Base-by-base conservation (phyloP, 1,284 basidiomycete species). In the Sporisorium exsertum region DNA sequence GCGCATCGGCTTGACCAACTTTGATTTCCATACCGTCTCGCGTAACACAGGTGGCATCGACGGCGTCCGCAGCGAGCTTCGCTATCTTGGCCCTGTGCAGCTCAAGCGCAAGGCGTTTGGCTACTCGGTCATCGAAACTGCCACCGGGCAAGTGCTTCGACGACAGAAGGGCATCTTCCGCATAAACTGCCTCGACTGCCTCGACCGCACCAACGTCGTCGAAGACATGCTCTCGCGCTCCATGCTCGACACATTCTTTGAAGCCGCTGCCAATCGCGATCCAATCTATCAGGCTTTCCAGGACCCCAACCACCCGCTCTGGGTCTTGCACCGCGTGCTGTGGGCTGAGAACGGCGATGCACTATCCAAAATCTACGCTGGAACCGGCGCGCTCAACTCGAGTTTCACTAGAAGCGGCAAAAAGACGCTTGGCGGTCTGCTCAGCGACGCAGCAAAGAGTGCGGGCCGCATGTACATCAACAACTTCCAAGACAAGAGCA, bases 201-300 rank as follows among this genome's bases (percentile, higher is more conserved):
- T 98, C 71, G 96, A 98, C 84, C 91, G 97, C 42, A 99, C 97
- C n/a, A 99, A 99, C 85, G 97, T 97, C 76, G 91, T 97, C 1
- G 93, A 98, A 86, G 95, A 97, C 33, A 71, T 81, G 60, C 65
- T 85, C 20, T 84, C 82, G 50, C 81, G 82, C 13, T 68, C 74
- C 15, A 65, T 72, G 57, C 76, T 85, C 18, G 77, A 81, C 49
- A 40, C 65, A 16, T 80, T 81, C 50, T 58, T 82, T 29, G 78
- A 80, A 13, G 56, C 65, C 8, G 77, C 63, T 16, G 52, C 59
- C 5, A 58, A 43, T n/a, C 60, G 64, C 26, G 63, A 72, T n/a
- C 24, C 63, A 3, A 47, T 42, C 8, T 77, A 78, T 20, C 68
- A 77, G 37, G 33, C 68, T 5, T 66, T 78, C 22, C 46, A 55